A percentile compares a stretch with the other conserved stretches of the same genome.
Evolutionary conservation across 257 asterid genomes (phyloP).

Genomic region (Lycium ferocissimum): DNA sequence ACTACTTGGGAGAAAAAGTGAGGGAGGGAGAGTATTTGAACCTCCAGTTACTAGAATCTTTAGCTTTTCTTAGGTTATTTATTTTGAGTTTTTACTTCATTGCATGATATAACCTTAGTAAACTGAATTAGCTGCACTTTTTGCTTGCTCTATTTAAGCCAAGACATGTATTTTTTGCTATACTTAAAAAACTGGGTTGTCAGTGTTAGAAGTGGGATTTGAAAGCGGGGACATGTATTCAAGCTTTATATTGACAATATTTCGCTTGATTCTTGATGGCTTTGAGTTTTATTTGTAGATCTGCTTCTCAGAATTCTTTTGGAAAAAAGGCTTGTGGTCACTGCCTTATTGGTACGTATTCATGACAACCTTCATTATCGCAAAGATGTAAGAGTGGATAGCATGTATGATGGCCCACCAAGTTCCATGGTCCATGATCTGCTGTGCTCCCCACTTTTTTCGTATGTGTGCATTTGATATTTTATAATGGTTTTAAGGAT

Average conservation of each 20-base stretch:
- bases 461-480: constrained; percentile 2
- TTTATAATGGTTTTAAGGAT: constrained; percentile 20
- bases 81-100: constrained; percentile 1
- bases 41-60: neutral
- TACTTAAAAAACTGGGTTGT: neutral
- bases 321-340: constrained; percentile 64
- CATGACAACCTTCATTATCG: constrained; percentile 26
- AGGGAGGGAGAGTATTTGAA: neutral
- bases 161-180: neutral
- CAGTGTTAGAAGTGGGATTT: neutral
- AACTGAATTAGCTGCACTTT: neutral
- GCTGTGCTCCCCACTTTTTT: constrained; percentile 9
- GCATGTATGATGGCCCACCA: neutral
- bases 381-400: constrained; percentile 30
- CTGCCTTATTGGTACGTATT: constrained; percentile 67
- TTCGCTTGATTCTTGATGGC: constrained; percentile 4
- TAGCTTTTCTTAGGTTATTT: neutral
- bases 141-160: neutral
- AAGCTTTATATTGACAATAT: neutral
- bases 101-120: neutral
- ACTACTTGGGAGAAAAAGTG: neutral
- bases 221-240: neutral
- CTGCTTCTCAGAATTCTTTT: constrained; percentile 67
- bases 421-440: constrained; percentile 2
- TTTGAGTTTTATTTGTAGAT: constrained; percentile 58